These are phyloP conservation scores for Claviceps sp. DNA, from an alignment of 2,329 filamentous ascomycete genomes.

Conservation along the genomic window DNA sequence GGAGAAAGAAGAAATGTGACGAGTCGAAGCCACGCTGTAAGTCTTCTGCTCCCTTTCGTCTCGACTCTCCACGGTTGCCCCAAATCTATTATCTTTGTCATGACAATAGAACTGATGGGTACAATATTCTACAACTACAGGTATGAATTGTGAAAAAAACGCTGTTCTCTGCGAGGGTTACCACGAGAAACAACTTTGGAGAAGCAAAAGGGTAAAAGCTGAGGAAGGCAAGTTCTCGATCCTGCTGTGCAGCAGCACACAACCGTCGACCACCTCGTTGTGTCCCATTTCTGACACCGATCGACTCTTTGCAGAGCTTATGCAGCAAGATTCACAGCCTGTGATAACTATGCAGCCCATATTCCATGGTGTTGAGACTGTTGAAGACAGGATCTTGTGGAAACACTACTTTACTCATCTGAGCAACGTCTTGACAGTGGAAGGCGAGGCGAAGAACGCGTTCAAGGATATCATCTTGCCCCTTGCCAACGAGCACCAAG, in stretches of 20 bases:
- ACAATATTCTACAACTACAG: constrained; percentile 24
- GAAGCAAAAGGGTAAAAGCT: constrained; percentile 64
- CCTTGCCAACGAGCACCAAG: constrained; percentile 65
- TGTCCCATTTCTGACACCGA: neutral
- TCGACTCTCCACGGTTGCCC: neutral
- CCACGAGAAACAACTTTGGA: constrained; percentile 76
- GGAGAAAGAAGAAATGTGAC: constrained; percentile 60
- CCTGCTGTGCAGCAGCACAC: neutral
- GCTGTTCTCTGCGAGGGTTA: constrained; percentile 86
- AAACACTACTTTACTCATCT: constrained; percentile 72
- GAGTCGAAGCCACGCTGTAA: constrained; percentile 54
- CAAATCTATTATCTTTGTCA: neutral
- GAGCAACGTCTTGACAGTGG: constrained; percentile 69
- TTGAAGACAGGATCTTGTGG: constrained; percentile 67
- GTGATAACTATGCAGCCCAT: constrained; percentile 49
- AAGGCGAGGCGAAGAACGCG: constrained; percentile 68
- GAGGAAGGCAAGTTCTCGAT: constrained; percentile 43
- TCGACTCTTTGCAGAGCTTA: constrained; percentile 25
- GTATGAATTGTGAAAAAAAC: constrained; percentile 85
- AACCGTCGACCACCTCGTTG: neutral
- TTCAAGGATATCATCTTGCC: constrained; percentile 76
- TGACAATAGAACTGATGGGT: neutral
- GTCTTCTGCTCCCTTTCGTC: constrained; percentile 1
- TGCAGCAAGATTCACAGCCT: constrained; percentile 35
- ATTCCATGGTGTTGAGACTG: constrained; percentile 69